Percentiles rank a stretch among this genome's conserved stretches.
phyloP scores from a whole-genome alignment of 306 rosid species.

The Heteromeles arbutifolia region DNA sequence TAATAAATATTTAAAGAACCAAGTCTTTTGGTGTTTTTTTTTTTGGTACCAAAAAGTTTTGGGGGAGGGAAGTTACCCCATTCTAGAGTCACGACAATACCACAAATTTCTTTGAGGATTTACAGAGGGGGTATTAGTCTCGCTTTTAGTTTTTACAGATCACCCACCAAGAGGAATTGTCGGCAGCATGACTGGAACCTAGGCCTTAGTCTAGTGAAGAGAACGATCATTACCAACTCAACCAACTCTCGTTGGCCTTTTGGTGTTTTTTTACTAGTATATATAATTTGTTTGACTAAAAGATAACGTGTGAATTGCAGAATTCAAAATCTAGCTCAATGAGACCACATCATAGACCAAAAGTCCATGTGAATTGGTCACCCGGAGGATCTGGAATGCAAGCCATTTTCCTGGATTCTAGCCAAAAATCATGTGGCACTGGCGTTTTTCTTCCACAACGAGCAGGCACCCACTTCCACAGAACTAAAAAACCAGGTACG shows the following conservation, averaged over 20 bases:
- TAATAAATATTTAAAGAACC: too few relatives aligned
- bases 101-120: too few relatives aligned
- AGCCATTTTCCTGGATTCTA: conserved; percentile 59
- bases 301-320: neutral
- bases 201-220: too few relatives aligned
- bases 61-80: neutral
- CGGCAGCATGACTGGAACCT: too few relatives aligned
- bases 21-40: neutral
- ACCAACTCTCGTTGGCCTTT: too few relatives aligned
- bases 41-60: too few relatives aligned
- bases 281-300: too few relatives aligned
- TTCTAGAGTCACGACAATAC: too few relatives aligned
- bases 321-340: conserved; percentile 21
- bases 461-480: conserved; percentile 31
- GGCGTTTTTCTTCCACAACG: conserved; percentile 81
- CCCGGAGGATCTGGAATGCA: conserved; percentile 68
- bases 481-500: conserved; percentile 54
- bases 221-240: too few relatives aligned
- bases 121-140: too few relatives aligned
- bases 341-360: conserved; percentile 22
- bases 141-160: too few relatives aligned
- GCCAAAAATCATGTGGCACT: conserved; percentile 54
- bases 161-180: too few relatives aligned
- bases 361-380: conserved; percentile 18
- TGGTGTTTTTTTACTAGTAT: neutral